These are phyloP conservation scores for Anisodus acutangulus DNA, from an alignment of 257 asterid genomes.

Conservation along the genomic window DNA sequence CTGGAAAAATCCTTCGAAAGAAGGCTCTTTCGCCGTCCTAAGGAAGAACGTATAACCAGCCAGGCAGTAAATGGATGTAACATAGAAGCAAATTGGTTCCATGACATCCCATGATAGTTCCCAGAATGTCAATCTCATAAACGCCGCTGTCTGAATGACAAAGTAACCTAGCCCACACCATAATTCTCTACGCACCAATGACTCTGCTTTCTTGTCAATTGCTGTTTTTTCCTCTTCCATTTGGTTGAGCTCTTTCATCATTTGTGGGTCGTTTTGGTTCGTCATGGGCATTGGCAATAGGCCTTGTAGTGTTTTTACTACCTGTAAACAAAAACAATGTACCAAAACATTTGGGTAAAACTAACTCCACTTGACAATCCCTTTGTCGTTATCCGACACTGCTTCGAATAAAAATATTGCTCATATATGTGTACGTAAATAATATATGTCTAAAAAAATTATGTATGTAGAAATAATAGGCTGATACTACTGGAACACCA, in stretches of 20 bases:
- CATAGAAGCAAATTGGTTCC: conserved; percentile 71
- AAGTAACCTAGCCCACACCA: conserved; percentile 61
- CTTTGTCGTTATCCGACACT: not conserved
- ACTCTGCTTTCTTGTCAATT: conserved; percentile 60
- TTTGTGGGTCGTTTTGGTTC: conserved; percentile 37
- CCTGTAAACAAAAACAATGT: conserved; percentile 27
- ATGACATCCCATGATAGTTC: conserved; percentile 79
- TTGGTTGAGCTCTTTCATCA: conserved; percentile 42
- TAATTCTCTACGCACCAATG: conserved; percentile 58
- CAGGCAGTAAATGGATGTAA: conserved; percentile 53
- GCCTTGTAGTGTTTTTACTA: conserved; percentile 35
- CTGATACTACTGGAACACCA: not conserved
- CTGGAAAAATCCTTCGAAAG: conserved; percentile 63
- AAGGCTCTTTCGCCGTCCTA: conserved; percentile 60
- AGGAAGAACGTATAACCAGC: conserved; percentile 62
- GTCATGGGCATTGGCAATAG: conserved; percentile 26
- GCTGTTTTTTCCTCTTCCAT: conserved; percentile 54
- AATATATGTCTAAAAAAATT: not conserved
- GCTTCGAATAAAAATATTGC: not conserved
- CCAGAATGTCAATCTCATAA: conserved; percentile 73
- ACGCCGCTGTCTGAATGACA: conserved; percentile 52
- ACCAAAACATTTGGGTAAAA: conserved; percentile 28
- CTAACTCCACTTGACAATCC: not conserved
- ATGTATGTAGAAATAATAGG: not conserved
- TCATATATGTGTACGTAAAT: not conserved